These are phyloP conservation scores for Kluyveromyces marxianus DNA, from an alignment of 1,139 yeast species.

Conservation along the genomic window DNA sequence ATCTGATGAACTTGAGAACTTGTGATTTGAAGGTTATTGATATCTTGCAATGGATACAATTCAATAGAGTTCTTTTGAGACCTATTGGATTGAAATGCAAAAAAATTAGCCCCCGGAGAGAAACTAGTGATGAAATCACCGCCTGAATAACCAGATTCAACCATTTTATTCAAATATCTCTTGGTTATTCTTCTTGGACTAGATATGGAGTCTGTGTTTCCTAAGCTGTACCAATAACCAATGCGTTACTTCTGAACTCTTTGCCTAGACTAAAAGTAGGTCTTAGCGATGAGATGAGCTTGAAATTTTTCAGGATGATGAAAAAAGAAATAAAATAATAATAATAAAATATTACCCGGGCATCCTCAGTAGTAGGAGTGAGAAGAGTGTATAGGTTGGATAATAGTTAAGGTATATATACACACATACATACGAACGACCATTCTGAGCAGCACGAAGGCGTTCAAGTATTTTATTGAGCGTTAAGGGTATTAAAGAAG, in stretches of 20 bases:
- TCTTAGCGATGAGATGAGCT: neutral
- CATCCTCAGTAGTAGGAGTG: neutral
- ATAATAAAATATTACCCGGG: neutral
- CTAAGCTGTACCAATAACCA: no score
- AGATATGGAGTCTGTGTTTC: no score
- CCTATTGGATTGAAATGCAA: slow-evolving; percentile 28
- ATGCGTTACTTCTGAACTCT: neutral
- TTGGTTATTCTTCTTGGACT: no score
- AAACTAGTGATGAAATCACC: slow-evolving; percentile 24
- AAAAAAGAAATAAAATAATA: neutral
- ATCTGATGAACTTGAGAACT: slow-evolving; percentile 26
- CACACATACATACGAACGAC: neutral
- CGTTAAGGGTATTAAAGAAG: slow-evolving; percentile 21
- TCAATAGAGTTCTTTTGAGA: slow-evolving; percentile 27
- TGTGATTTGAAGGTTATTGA: slow-evolving; percentile 21
- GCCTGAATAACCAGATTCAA: slow-evolving; percentile 8
- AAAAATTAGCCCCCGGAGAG: slow-evolving; percentile 24
- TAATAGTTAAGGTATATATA: neutral
- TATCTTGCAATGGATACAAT: slow-evolving; percentile 26
- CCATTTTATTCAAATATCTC: slow-evolving; percentile 1
- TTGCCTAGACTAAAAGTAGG: neutral
- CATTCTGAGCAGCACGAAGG: neutral
- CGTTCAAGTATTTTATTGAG: neutral
- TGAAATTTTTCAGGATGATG: slow-evolving; percentile 3
- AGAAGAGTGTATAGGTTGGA: no score